A percentile compares a stretch with the other conserved stretches of the same genome.
Conservation (phyloP, 331 rosid genomes). For the Phaseolus coccineus region DNA sequence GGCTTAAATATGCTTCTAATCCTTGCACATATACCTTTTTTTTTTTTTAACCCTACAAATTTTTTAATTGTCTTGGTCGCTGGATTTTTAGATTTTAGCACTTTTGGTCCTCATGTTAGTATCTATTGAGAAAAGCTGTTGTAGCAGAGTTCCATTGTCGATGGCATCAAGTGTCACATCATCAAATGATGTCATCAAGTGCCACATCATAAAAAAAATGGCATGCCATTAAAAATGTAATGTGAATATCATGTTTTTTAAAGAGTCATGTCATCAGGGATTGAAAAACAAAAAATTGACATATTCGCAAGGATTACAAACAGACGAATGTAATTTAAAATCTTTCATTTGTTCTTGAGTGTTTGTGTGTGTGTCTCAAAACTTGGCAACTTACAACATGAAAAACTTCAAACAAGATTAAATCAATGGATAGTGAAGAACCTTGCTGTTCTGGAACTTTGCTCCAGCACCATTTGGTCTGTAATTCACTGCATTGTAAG, state of each 20-base stretch:
- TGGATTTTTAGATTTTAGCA: neutral
- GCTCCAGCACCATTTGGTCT: constrained; percentile 81
- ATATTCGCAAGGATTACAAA: neutral
- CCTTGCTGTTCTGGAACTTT: constrained; percentile 86
- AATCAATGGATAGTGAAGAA: constrained; percentile 48
- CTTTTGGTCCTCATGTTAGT: neutral
- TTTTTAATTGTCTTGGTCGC: neutral
- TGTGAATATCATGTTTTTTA: neutral
- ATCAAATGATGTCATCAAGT: neutral
- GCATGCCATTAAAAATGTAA: neutral
- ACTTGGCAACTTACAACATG: constrained; percentile 33
- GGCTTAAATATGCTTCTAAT: neutral
- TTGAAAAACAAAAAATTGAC: neutral
- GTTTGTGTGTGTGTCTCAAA: constrained; percentile 6
- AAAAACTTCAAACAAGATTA: constrained; percentile 42
- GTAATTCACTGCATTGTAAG: constrained; percentile 66
- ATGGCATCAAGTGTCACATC: neutral
- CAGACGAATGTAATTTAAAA: neutral
- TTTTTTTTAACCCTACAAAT: neutral
- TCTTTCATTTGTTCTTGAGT: neutral
- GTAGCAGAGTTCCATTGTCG: neutral
- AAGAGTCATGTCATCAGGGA: neutral
- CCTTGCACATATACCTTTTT: neutral
- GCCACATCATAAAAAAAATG: neutral
- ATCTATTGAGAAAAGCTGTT: neutral